Evolutionary conservation across 1,284 basidiomycete genomes (phyloP), one percentile per base, ranked within the genome.

Genomic region (Ceratobasidium papillatum): DNA sequence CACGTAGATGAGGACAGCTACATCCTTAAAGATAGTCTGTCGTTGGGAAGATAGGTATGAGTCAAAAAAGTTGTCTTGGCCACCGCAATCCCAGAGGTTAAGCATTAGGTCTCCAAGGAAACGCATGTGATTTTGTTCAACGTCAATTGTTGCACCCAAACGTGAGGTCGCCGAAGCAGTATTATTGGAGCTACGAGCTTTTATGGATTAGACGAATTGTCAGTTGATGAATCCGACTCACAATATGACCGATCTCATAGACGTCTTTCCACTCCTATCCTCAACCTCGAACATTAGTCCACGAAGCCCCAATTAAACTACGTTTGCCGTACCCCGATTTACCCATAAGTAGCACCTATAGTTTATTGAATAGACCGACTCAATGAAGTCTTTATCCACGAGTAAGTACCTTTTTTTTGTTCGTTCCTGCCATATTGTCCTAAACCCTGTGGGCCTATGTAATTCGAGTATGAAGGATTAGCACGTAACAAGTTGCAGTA

Each of bases 241-340:
- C 94, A 99, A 99, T 80, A 99, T 98, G 83, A 99, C 92, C 32
- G 96, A 96, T 61, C 97, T 90, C 97, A 99, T 99, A 8, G 96
- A 98, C 14, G 98, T 99, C 86, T 93, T 93, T 73, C 91, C 91
- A 79, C 91, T 93, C 76, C 91, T 71, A 71, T 45, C 74, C 74
- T 75, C 49, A 32, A 36, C 22, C 11, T 27, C 14, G 25, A 38
- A 9, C 52, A 32, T 14, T 5, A 52, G 65, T 72, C 17, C 36
- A 36, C 27, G 8, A 65, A 22, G 12, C 4, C 12, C 0, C 9
- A 25, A 45, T 59, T 12, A 38, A 54, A 32, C 59, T 38, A 11
- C 22, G 14, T n/a, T 45, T 58, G 49, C 36, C 25, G 52, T 38
- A 74, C 52, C 85, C 95, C 30, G 94, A 96, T 80, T 95, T 94